These are phyloP conservation scores for Eimeria brunetti DNA, from an alignment of 169 alveolate genomes.

Conservation along the genomic window DNA sequence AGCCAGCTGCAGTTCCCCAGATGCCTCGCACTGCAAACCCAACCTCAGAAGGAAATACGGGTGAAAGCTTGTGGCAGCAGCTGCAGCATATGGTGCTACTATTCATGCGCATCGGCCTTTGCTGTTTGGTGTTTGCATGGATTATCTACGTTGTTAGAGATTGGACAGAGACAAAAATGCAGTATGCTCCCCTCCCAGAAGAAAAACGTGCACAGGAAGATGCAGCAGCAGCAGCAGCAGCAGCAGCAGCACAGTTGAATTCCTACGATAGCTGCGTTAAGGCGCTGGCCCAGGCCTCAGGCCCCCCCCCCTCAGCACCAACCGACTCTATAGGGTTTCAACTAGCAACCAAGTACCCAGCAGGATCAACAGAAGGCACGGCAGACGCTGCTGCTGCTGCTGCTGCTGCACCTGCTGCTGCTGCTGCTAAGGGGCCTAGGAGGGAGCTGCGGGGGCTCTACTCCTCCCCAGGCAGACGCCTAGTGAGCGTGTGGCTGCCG, in stretches of 20 bases:
- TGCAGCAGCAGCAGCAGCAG: background rate
- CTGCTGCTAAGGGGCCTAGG: background rate
- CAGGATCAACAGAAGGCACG: background rate
- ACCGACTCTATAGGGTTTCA: background rate
- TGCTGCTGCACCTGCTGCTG: background rate
- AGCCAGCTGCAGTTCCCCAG: background rate
- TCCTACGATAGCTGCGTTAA: constrained; percentile 57
- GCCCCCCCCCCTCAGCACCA: background rate
- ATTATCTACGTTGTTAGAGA: constrained; percentile 14
- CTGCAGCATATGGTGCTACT: constrained; percentile 2
- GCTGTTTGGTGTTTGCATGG: constrained; percentile 41
- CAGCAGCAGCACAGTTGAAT: background rate
- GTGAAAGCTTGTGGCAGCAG: background rate
- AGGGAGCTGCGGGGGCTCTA: constrained; percentile 50
- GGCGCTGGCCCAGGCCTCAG: constrained; percentile 1
- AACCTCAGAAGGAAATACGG: background rate
- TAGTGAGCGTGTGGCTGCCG: constrained; percentile 57
- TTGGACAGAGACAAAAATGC: constrained; percentile 42
- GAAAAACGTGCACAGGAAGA: background rate
- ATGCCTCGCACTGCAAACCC: background rate
- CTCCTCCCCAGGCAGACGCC: constrained; percentile 46
- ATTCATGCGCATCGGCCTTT: background rate
- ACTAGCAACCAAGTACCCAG: constrained; percentile 9
- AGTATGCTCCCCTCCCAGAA: constrained; percentile 2
- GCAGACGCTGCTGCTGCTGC: background rate